Base-by-base conservation (phyloP, 441 rosid species). In the Geranium incanum region DNA sequence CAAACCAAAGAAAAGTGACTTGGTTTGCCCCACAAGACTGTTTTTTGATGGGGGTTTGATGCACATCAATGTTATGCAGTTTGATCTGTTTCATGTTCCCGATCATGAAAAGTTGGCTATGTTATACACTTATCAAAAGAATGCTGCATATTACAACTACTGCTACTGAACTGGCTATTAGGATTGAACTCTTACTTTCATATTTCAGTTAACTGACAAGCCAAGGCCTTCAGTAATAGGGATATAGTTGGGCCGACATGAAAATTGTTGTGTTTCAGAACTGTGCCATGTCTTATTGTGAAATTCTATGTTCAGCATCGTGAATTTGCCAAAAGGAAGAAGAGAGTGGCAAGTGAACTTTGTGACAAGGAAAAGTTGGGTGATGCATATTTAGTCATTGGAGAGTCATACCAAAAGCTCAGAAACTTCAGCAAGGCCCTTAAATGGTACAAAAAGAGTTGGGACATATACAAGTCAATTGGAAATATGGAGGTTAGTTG, bases 321-420 rank as follows among this genome's bases (percentile, higher is more conserved):
- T 73, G 89, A 82, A 76, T 93, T 77, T 82, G 89, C 97, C 52
- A 88, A 93, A 80, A 81, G 79, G 79, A 93, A 91, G 86, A 91
- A 91, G 86, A 81, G 80, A 78, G 77, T 93, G 71, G 80, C 97
- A 69, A 75, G 16, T 69, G 84, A 88, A 72, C 93, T 95, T 28
- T 81, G 85, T 57, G 98, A 95, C 84, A 91, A 86, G 84, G 96
- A 87, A 82, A 93, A 88, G 81, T 78, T 82, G 67, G 75, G 90
- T 71, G 98, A 95, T 83, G 84, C 99, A 38, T 89, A 64, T 84
- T 84, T 87, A 80, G 86, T 77, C 76, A 78, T 91, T 70, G 97
- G 99, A 68, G 95, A 95, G 77, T 93, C 99, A 16, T 93, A 95
- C 81, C 87, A 82, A 57, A 88, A 85, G 85, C 95, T 93, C 70